phyloP scores from a whole-genome alignment of 495 filamentous ascomycete genomes.

The Tirmania nivea region DNA sequence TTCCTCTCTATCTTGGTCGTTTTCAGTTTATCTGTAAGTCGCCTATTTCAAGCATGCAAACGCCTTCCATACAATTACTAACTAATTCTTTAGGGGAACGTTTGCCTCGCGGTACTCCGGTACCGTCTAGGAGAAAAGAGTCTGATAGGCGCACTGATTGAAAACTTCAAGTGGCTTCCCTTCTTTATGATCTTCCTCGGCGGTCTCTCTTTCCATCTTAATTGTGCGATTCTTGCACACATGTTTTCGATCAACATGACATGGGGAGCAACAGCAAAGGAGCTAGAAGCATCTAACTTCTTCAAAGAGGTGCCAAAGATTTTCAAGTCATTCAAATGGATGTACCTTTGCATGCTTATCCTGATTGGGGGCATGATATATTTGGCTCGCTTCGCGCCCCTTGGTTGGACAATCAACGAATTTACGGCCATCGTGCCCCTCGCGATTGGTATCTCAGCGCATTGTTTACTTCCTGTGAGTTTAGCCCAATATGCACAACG shows the following conservation, averaged over 20 bases:
- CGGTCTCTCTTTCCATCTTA: slow-evolving; percentile 45
- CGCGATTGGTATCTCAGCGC: slow-evolving; percentile 45
- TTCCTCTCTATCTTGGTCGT: slow-evolving; percentile 53
- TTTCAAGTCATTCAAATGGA: slow-evolving; percentile 54
- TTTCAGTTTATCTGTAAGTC: slow-evolving; percentile 24
- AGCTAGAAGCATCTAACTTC: slow-evolving; percentile 31
- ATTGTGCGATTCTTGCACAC: slow-evolving; percentile 43
- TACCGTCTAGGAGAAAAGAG: slow-evolving; percentile 39
- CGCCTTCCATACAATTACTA: slow-evolving; percentile 39
- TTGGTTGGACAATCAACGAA: slow-evolving; percentile 46
- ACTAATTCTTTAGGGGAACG: slow-evolving; percentile 4
- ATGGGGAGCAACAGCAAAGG: slow-evolving; percentile 50
- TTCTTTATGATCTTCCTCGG: slow-evolving; percentile 48
- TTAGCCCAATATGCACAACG: neutral
- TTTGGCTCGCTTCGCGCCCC: slow-evolving; percentile 42
- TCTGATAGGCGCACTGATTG: slow-evolving; percentile 32
- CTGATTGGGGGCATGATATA: slow-evolving; percentile 34
- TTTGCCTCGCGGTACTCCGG: slow-evolving; percentile 32
- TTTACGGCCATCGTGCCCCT: slow-evolving; percentile 63
- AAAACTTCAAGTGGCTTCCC: slow-evolving; percentile 53
- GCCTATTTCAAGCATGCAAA: slow-evolving; percentile 8
- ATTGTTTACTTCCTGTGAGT: slow-evolving; percentile 43
- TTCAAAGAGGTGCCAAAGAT: slow-evolving; percentile 64
- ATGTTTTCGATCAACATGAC: slow-evolving; percentile 58
- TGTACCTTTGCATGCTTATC: slow-evolving; percentile 38